Base-by-base conservation (phyloP, 352 stramenopile genomes). In the Phytophthora vignae region DNA sequence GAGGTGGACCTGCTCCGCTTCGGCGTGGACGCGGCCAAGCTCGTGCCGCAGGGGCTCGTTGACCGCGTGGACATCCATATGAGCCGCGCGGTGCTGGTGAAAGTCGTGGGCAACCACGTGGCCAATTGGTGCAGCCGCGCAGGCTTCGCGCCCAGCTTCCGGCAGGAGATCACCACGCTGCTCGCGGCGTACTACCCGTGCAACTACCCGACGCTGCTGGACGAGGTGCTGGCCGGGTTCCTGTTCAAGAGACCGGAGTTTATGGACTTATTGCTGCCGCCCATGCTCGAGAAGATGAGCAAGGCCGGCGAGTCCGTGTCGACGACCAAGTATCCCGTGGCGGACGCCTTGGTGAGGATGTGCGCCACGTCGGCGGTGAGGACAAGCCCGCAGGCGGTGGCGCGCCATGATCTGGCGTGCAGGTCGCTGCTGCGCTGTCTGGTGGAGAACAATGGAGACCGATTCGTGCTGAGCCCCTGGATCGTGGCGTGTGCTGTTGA, bases 151-250 rank as follows among this genome's bases (percentile, higher is more conserved):
- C 69, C 73, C 44, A 82, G 80, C 44, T 96, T 96, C 59, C 31
- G 93, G 8, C 73, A 87, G 21, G 89, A 96, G 64, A 64, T 93
- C 36, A 87, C 77, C 36, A 90, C 82, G 46, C 68, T 95, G 42
- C 76, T 96, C 40, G 88, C 84, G 10, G 86, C 85, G 12, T 95
- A 94, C 59, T 96, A 95, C 65, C 90, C 90, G 48, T 96, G 87
- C 64, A 83, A 74, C 50, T 92, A 96, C 62, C 73, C 90, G 19
- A 95, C 87, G 27, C 76, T 96, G 58, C 71, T 96, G 58, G 90
- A 96, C 57, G 84, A 96, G 64, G 83, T 96, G 12, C 63, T 96
- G 8, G 85, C 81, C 0, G 78, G 73, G 0, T 95, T 96, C 46
- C 70, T 96, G 49, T 93, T 96, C 52, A 88, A 90, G 55, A 69